Percentiles rank a stretch among this genome's conserved stretches.
Evolutionary conservation across 441 rosid species (phyloP).

Genomic region (Brassica balearica): DNA sequence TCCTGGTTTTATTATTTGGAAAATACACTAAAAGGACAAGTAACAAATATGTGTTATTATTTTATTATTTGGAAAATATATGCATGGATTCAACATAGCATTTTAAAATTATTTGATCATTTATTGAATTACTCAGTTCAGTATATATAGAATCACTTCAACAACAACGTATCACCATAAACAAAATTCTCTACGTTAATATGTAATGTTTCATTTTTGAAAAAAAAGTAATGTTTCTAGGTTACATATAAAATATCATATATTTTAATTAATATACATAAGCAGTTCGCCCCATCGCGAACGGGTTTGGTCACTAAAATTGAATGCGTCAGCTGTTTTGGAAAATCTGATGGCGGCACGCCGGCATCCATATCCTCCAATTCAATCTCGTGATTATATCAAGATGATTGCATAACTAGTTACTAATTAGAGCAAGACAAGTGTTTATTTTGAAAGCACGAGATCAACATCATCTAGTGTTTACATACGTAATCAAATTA

Average conservation of each 20-base stretch:
- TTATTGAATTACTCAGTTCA: not conserved
- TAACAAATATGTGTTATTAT: not conserved
- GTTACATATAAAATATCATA: no score
- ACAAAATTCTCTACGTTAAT: no score
- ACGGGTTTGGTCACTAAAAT: slow-evolving; percentile 14
- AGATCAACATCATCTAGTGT: slow-evolving; percentile 14
- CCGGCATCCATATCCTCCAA: slow-evolving; percentile 12
- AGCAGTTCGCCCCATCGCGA: slow-evolving; percentile 33
- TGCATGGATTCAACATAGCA: not conserved
- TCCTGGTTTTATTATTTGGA: not conserved
- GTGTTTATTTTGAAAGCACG: not conserved
- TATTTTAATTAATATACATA: no score
- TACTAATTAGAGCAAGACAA: slow-evolving; percentile 19
- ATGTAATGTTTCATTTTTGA: no score
- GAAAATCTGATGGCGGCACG: not conserved
- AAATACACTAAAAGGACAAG: not conserved
- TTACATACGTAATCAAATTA: not conserved
- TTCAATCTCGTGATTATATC: not conserved
- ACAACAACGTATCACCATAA: not conserved
- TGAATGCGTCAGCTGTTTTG: slow-evolving; percentile 20
- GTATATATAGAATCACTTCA: not conserved
- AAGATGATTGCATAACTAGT: slow-evolving; percentile 25
- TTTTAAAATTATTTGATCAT: not conserved
- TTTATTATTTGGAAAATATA: not conserved
- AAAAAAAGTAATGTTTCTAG: no score